phyloP scores from a whole-genome alignment of 2,329 filamentous ascomycete species.

The Zymoseptoria crescenta region DNA sequence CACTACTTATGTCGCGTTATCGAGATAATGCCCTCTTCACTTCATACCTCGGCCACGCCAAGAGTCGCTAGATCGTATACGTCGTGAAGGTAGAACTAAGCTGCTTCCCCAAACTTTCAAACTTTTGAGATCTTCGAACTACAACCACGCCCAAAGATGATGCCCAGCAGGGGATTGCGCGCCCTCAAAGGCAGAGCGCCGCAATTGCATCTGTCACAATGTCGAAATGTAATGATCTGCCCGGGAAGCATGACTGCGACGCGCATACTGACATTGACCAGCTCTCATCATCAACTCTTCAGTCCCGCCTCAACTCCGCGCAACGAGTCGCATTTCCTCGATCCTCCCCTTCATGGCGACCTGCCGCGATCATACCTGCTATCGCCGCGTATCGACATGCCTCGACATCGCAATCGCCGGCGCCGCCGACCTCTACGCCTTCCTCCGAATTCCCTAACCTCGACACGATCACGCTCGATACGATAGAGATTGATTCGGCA shows the following conservation, averaged over 20 bases:
- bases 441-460: constrained; percentile 21
- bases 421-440: constrained; percentile 22
- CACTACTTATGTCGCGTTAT: not conserved
- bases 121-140: not conserved
- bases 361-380: constrained; percentile 5
- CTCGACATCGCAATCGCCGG: constrained; percentile 23
- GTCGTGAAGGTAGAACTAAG: not conserved
- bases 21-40: not conserved
- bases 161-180: constrained; percentile 40
- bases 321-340: constrained; percentile 1
- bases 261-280: constrained; percentile 6
- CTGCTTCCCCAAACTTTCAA: not conserved
- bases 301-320: constrained; percentile 7
- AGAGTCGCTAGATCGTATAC: not conserved
- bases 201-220: constrained; percentile 8
- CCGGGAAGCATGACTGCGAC: not conserved
- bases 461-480: constrained; percentile 31
- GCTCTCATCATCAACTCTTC: constrained; percentile 22
- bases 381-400: constrained; percentile 19
- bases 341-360: constrained; percentile 5
- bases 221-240: constrained; percentile 20
- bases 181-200: not conserved
- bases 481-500: constrained; percentile 30
- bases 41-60: not conserved
- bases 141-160: constrained; percentile 27